Base-by-base conservation (phyloP, 1,284 basidiomycete genomes). In the Malassezia sp. region DNA sequence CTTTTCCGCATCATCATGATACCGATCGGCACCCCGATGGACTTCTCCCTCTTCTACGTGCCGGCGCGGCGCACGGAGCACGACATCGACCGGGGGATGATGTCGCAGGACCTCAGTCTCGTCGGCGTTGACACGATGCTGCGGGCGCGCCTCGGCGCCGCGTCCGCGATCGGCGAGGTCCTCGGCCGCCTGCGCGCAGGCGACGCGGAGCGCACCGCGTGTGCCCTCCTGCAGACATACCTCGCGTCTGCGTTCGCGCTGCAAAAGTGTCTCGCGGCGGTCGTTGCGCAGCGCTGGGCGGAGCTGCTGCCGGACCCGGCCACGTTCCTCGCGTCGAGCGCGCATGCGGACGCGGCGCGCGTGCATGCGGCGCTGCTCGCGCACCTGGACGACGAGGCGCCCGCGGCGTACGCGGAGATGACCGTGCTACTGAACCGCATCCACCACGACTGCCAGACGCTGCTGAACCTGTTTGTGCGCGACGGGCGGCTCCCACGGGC, bases 21-120 rank as follows among this genome's bases (percentile, higher is more conserved):
- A 0, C 91, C 91, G 0, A 76, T 95, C 23, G 89, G 91, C 22
- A 75, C 80, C 21, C 76, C 85, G 0, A 78, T 97, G 56, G 82
- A 93, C 60, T 71, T 79, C 0, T 68, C 77, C 0, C 75, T 77
- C 10, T 89, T 97, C 68, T 84, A 57, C 69, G 76, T 78, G 40
- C 79, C 83, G 65, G 74, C 22, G 71, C 17, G 72, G 73, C 73
- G 60, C 2, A 57, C 76, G 4, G 82, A 86, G 42, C 63, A 97
- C 69, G 91, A 95, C 60, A 85, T 97, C 22, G 93, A 99, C 75
- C 96, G 89, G 75, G 85, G 84, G 49, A 90, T 97, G 80, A 76
- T 96, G 37, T 77, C 80, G 0, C 90, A 96, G 65, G 93, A 99
- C 67, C 74, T 91, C 42, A 80, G 85, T 0, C 75, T 99, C 17